A percentile compares a stretch with the other conserved stretches of the same genome.
Evolutionary conservation across 345 rosid genomes (phyloP).

Genomic region (Aethionema arabicum): DNA sequence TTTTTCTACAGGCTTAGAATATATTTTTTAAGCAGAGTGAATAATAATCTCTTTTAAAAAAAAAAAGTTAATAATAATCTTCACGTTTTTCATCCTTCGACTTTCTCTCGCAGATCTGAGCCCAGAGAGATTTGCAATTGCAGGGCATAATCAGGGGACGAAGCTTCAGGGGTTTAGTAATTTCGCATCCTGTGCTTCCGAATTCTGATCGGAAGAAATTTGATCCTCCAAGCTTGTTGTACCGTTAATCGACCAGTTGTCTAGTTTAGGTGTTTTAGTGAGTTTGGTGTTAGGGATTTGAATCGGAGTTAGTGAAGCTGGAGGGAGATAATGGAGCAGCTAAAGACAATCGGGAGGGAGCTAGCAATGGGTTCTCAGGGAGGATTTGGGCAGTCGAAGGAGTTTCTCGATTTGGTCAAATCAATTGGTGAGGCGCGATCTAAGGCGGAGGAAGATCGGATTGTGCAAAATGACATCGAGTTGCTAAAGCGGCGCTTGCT

Average conservation of each 20-base stretch:
- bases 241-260: constrained; percentile 6
- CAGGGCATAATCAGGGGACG: constrained; percentile 7
- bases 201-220: constrained; percentile 17
- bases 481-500: constrained; percentile 78
- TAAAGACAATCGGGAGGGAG: constrained; percentile 96
- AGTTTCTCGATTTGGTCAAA: constrained; percentile 93
- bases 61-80: no score
- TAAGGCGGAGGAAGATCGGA: constrained; percentile 97
- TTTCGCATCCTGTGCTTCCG: constrained; percentile 23
- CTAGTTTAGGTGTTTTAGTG: constrained; percentile 4
- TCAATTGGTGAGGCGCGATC: constrained; percentile 99
- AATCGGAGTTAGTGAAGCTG: neutral
- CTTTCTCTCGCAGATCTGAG: constrained; percentile 33
- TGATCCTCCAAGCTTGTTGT: constrained; percentile 4
- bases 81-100: neutral
- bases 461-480: constrained; percentile 89
- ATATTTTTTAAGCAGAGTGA: no score
- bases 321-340: constrained; percentile 69
- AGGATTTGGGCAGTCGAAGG: constrained; percentile 90
- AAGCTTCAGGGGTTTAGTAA: neutral
- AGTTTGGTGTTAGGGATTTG: constrained; percentile 10
- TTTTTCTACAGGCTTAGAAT: no score
- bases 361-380: constrained; percentile 99
- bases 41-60: no score
- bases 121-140: neutral